Conservation (phyloP, 192 early-diverging fungal genomes). For the Backusella morwellensis region DNA sequence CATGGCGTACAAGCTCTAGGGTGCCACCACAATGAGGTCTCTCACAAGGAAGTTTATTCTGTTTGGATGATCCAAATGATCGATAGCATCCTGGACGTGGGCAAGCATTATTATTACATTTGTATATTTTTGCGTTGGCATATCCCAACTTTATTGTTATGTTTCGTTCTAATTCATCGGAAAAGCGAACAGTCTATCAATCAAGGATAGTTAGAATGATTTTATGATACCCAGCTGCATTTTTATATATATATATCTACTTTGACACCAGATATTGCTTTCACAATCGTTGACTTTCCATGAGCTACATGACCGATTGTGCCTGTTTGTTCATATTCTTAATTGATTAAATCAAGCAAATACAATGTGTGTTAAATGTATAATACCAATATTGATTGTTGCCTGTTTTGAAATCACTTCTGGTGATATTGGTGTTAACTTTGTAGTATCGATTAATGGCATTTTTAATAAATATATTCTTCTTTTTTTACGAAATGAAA, state of each 20-base stretch:
- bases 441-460: slow-evolving; percentile 14
- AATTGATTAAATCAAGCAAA: neutral
- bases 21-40: slow-evolving; percentile 78
- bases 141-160: slow-evolving; percentile 99
- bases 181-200: slow-evolving; percentile 85
- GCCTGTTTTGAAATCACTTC: slow-evolving; percentile 98
- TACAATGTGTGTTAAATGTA: neutral
- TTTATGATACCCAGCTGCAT: neutral
- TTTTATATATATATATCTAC: slow-evolving; percentile 10
- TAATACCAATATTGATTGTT: slow-evolving; percentile 96
- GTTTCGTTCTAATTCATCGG: slow-evolving; percentile 95
- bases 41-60: slow-evolving; percentile 86
- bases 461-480: neutral
- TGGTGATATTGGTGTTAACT: slow-evolving; percentile 75
- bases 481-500: too few species aligned
- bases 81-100: slow-evolving; percentile 94
- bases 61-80: slow-evolving; percentile 79
- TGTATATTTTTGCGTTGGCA: slow-evolving; percentile 99
- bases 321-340: slow-evolving; percentile 43
- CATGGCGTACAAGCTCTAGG: slow-evolving; percentile 84
- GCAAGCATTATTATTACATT: slow-evolving; percentile 90
- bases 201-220: neutral
- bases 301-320: slow-evolving; percentile 99
- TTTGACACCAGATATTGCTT: slow-evolving; percentile 95
- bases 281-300: slow-evolving; percentile 99